phyloP scores from a whole-genome alignment of 345 rosid species.

The Rhodomyrtus tomentosa region DNA sequence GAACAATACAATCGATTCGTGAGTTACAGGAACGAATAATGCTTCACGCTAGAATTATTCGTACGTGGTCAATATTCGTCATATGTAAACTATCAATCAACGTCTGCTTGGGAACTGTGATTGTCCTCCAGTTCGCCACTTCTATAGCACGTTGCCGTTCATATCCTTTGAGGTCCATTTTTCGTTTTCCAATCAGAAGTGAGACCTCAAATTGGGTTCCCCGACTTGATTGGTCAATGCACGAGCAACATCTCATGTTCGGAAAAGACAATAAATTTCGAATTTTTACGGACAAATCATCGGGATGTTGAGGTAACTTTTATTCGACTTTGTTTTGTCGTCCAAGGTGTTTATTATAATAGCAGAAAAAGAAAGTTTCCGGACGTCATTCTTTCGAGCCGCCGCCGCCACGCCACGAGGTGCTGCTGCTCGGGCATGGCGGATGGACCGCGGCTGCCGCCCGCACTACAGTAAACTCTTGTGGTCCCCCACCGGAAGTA shows the following conservation, averaged over 20 bases:
- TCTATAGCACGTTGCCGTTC: not conserved
- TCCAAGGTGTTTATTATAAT: not conserved
- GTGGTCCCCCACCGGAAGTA: not conserved
- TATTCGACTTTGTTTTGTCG: not conserved
- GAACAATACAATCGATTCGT: not conserved
- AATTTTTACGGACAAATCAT: not conserved
- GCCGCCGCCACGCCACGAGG: not conserved
- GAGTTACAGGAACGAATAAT: not conserved
- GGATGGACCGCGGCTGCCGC: not conserved
- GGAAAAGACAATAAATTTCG: not conserved
- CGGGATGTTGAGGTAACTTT: not conserved
- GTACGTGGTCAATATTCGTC: not conserved
- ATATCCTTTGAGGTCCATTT: not conserved
- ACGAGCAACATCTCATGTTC: not conserved
- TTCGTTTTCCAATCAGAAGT: not conserved
- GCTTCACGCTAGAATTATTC: not conserved
- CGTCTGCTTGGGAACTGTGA: not conserved
- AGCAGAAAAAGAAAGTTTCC: not conserved
- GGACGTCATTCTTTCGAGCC: not conserved
- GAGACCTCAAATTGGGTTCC: not conserved
- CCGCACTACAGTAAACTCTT: not conserved
- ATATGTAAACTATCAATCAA: fast-evolving
- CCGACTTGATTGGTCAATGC: not conserved
- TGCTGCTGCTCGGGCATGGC: not conserved
- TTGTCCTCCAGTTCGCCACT: not conserved